Percentiles rank a stretch among this genome's conserved stretches.
Evolutionary conservation across 1,284 basidiomycete species (phyloP).

Genomic region (Pulchroboletus neoregius): DNA sequence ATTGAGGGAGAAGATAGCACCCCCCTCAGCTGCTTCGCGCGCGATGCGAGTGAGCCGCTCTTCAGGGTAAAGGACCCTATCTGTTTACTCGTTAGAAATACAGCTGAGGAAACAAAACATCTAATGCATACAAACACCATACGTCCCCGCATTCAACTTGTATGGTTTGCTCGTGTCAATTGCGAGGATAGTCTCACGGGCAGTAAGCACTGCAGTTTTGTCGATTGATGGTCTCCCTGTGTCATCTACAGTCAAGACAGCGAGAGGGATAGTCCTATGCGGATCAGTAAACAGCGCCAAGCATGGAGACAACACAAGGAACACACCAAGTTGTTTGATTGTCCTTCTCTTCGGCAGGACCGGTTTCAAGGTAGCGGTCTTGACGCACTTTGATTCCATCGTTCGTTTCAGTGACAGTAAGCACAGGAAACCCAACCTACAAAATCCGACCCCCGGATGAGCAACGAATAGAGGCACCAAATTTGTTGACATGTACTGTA

Average conservation of each 20-base stretch:
- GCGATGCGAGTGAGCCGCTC: constrained; percentile 80
- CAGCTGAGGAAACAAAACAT: neutral
- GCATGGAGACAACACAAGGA: neutral
- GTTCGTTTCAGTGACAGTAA: constrained; percentile 78
- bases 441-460: constrained; percentile 2
- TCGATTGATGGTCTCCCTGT: constrained; percentile 62
- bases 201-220: constrained; percentile 62
- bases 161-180: constrained; percentile 70
- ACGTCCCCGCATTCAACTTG: constrained; percentile 89
- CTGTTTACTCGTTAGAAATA: constrained; percentile 38
- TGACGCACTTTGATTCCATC: constrained; percentile 77
- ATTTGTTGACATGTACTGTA: constrained; percentile 37
- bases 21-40: constrained; percentile 64
- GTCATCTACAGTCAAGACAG: constrained; percentile 61
- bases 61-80: constrained; percentile 85
- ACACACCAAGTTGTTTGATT: constrained; percentile 87
- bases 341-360: constrained; percentile 73
- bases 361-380: constrained; percentile 90
- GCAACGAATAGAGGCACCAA: neutral
- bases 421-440: constrained; percentile 81
- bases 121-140: constrained; percentile 75
- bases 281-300: neutral
- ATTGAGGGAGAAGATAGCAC: constrained; percentile 70
- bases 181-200: constrained; percentile 66
- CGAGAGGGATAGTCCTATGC: constrained; percentile 75